Conservation (phyloP, 306 rosid species). For the Trichosanthes truncata region DNA sequence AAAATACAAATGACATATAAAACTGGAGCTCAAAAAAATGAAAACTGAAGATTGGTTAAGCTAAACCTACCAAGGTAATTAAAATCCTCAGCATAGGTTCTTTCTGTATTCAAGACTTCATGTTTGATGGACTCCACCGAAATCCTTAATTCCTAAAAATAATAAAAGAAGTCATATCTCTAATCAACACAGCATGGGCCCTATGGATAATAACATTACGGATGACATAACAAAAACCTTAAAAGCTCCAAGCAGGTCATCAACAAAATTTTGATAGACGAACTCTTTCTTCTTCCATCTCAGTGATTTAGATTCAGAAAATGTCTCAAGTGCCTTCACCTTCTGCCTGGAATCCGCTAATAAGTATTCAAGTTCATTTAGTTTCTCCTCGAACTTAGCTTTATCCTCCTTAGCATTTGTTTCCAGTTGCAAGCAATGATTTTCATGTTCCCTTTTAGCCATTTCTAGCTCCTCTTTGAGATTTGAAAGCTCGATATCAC, state of each 20-base stretch:
- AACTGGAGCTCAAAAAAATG: background rate
- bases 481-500: conserved; percentile 47
- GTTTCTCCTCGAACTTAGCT: conserved; percentile 46
- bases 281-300: conserved; percentile 77
- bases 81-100: conserved; percentile 52
- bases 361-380: conserved; percentile 43
- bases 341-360: conserved; percentile 52
- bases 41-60: background rate
- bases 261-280: conserved; percentile 42
- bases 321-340: conserved; percentile 60
- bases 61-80: conserved; percentile 61
- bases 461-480: conserved; percentile 57
- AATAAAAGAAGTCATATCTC: conserved; percentile 10
- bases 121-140: conserved; percentile 51
- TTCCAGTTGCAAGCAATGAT: conserved; percentile 42
- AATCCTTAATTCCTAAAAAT: conserved; percentile 48
- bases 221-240: conserved; percentile 41
- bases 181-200: background rate
- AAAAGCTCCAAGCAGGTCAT: conserved; percentile 46
- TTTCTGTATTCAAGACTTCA: conserved; percentile 54
- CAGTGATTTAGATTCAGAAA: conserved; percentile 60
- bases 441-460: conserved; percentile 48
- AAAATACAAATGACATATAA: conserved; percentile 6
- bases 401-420: conserved; percentile 49
- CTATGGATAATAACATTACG: background rate